These are phyloP conservation scores for Naganishia vaughanmartiniae DNA, from an alignment of 768 basidiomycete genomes.

Conservation along the genomic window DNA sequence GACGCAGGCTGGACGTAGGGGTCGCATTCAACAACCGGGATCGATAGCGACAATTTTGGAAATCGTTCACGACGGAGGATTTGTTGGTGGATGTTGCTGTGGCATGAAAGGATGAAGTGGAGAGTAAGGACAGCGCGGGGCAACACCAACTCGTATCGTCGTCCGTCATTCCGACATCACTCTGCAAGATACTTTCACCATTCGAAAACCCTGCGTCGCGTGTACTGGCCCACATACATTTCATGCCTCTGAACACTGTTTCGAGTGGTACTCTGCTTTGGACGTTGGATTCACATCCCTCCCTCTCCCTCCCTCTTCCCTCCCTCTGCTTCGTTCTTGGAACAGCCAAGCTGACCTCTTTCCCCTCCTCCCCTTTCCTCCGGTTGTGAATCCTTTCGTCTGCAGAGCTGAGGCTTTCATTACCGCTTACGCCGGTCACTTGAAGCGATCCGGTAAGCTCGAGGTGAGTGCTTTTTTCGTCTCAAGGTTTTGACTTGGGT, in stretches of 20 bases:
- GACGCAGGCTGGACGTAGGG: conserved; percentile 7
- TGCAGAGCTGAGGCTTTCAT: conserved; percentile 89
- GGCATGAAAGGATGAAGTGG: no score
- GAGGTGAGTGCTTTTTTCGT: conserved; percentile 55
- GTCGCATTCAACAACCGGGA: not conserved
- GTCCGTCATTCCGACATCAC: no score
- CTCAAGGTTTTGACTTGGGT: not conserved
- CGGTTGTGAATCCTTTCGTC: conserved; percentile 1
- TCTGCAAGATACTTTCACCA: no score
- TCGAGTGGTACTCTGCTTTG: conserved; percentile 23
- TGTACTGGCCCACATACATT: conserved; percentile 13
- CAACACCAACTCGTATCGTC: no score
- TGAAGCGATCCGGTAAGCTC: conserved; percentile 98
- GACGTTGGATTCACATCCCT: conserved; percentile 22
- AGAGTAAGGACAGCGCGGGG: no score
- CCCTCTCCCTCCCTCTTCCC: conserved; percentile 7
- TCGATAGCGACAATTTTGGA: not conserved
- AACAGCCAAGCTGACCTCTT: conserved; percentile 11
- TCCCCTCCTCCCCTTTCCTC: not conserved
- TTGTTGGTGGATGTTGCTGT: no score
- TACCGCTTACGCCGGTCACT: conserved; percentile 85
- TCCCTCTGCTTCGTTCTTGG: conserved; percentile 5
- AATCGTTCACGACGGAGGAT: not conserved
- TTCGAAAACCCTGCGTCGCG: not conserved
- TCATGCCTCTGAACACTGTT: conserved; percentile 21